phyloP scores from a whole-genome alignment of 2,329 filamentous ascomycete genomes.

The Phaeophleospora eucalypticola region DNA sequence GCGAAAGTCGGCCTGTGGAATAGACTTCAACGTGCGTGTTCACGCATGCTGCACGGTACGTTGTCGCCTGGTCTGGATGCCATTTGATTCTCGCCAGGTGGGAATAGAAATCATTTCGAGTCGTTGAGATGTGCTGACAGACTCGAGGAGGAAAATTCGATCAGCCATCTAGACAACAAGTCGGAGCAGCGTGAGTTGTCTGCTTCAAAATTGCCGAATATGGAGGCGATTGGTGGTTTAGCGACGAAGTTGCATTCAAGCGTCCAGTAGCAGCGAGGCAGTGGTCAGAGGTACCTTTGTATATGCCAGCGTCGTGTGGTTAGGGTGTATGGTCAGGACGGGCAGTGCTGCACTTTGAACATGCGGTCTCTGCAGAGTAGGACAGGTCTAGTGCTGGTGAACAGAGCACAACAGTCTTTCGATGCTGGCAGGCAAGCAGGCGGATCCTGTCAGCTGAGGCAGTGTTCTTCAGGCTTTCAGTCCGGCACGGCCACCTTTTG shows the following conservation, averaged over 20 bases:
- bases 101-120: too few species aligned
- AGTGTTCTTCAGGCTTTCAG: not conserved
- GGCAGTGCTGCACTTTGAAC: slow-evolving; percentile 1
- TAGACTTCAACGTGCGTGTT: too few species aligned
- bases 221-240: too few species aligned
- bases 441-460: not conserved
- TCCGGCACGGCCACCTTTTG: not conserved
- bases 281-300: not conserved
- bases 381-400: slow-evolving; percentile 3
- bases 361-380: not conserved
- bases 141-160: too few species aligned
- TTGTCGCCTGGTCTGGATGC: too few species aligned
- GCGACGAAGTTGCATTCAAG: not conserved
- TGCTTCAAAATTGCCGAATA: too few species aligned
- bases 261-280: not conserved
- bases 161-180: too few species aligned
- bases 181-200: too few species aligned
- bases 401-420: slow-evolving; percentile 4
- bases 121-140: too few species aligned
- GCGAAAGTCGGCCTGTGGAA: too few species aligned
- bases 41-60: too few species aligned
- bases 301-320: not conserved
- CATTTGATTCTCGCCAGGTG: too few species aligned
- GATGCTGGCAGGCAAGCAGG: not conserved
- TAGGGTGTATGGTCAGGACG: slow-evolving; percentile 2